Base-by-base conservation (phyloP, 148 eudicot genomes). In the Rhododendron griersonianum region DNA sequence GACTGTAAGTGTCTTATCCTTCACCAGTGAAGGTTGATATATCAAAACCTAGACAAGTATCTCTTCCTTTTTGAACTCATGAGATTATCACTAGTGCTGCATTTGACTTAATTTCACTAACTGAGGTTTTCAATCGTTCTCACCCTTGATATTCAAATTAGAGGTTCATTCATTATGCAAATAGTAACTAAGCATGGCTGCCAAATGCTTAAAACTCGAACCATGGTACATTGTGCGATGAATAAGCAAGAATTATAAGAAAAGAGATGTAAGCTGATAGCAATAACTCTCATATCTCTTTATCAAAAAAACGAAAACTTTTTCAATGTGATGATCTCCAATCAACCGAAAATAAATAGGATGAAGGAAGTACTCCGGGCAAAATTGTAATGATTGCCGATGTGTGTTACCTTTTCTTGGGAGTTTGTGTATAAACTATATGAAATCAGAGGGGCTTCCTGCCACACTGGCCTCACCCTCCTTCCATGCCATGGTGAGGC, bases 1-100 rank as follows among this genome's bases (percentile, higher is more conserved):
- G 81, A 91, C 92, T 30, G 99, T 65, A 91, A 91, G 93, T 75
- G 69, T 65, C 33, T 16, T 30, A 37, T 48, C n/a, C 83, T 65
- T 71, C 13, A 75, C 35, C 13, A 50, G 75, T 82, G 53, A 41
- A 82, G 19, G 41, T 11, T 61, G 39, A 37, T 82, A 41, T 80
- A 41, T 41, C 0, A 41, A 41, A 41, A 51, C 63, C 53, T 28
- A 25, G 14, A 51, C 6, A 25, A 28, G 41, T 81, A 19, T 16
- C 44, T 41, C 44, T 6, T 41, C 44, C 44, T 41, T 41, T 41
- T 5, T 41, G 44, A 41, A 41, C 44, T 41, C 44, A 41, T 41
- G 44, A 41, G 44, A 7, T 41, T 5, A 41, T 41, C 7, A 41
- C 44, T 41, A 41, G 44, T 41, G 44, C 44, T 41, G 44, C 44